Evolutionary conservation across 495 filamentous ascomycete species (phyloP), one percentile per base, ranked within the genome.

Genomic region (Penicillium malachiteum): DNA sequence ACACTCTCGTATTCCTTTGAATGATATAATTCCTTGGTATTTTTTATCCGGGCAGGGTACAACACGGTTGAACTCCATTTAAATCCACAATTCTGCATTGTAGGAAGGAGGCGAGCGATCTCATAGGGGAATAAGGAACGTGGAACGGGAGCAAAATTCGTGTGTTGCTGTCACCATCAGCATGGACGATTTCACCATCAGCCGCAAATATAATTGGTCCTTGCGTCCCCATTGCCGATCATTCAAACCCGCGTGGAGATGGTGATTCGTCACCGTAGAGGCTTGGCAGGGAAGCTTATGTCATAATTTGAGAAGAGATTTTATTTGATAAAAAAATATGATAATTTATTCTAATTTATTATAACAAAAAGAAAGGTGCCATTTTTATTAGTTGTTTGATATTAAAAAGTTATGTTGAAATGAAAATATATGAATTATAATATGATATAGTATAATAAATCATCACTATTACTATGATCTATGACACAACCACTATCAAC

Each of bases 151-250:
- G n/a, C 11, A 38, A 50, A 41, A 40, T 38, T 38, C 14, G 3
- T 38, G 1, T 38, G 35, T 47, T 26, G 21, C 38, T 63, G 52
- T 52, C 60, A 63, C 52, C 60, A 63, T 63, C 60, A 17, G 30
- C 40, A 31, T 35, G 32, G 48, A 16, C 21, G 59, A 62, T 62
- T 58, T 62, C 59, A 58, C 55, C 59, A 62, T 62, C 59, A 11
- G 13, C 2, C 33, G 10, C 8, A 0, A 3, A 7, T 16, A 12
- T 54, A 48, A 63, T 63, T 63, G 60, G 60, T 33, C 2, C 9
- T 11, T 30, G 48, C 9, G 48, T 2, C 31, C 18, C 55, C 56
- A 40, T 35, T 5, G 52, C 21, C 35, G 60, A 63, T 63, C 60
- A 34, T 46, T 34, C 18, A 47, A 39, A 48, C 48, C 59, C 48